A percentile compares a stretch with the other conserved stretches of the same genome.
phyloP scores from a whole-genome alignment of 2,329 filamentous ascomycete species.

The Neofusicoccum laricinum region DNA sequence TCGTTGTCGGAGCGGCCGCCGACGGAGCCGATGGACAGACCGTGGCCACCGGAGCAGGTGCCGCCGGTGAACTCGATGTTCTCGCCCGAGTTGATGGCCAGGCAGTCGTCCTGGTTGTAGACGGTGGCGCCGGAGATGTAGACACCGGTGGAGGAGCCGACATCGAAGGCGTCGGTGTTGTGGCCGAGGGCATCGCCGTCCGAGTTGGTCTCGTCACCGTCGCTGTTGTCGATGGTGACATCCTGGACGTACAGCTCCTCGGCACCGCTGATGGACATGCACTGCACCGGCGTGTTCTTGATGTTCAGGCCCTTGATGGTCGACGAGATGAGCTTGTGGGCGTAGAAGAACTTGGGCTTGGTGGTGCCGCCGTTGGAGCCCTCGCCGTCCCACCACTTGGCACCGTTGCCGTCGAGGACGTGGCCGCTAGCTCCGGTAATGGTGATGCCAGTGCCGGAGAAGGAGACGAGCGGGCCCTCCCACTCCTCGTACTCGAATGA shows the following conservation, averaged over 20 bases:
- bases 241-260: constrained; percentile 41
- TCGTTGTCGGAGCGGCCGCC: constrained; percentile 51
- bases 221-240: constrained; percentile 54
- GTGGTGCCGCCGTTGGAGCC: constrained; percentile 46
- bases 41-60: constrained; percentile 49
- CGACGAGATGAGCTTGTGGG: constrained; percentile 25
- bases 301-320: constrained; percentile 47
- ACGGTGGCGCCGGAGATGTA: constrained; percentile 46
- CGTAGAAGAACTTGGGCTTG: constrained; percentile 24
- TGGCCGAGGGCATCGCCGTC: constrained; percentile 21
- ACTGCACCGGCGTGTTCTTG: constrained; percentile 54
- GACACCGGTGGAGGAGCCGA: constrained; percentile 44
- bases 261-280: constrained; percentile 41
- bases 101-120: constrained; percentile 55
- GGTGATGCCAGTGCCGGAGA: constrained; percentile 40
- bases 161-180: constrained; percentile 55
- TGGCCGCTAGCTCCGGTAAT: constrained; percentile 37
- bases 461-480: constrained; percentile 38
- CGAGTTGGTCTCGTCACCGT: constrained; percentile 40
- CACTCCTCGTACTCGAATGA: constrained; percentile 40
- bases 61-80: constrained; percentile 3
- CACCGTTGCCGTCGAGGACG: constrained; percentile 40
- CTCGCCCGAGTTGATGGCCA: constrained; percentile 53
- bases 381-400: constrained; percentile 41
- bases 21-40: constrained; percentile 55